A percentile compares a stretch with the other conserved stretches of the same genome.
Conservation (phyloP, 2,329 filamentous ascomycete species). For the Moelleriella libera region DNA sequence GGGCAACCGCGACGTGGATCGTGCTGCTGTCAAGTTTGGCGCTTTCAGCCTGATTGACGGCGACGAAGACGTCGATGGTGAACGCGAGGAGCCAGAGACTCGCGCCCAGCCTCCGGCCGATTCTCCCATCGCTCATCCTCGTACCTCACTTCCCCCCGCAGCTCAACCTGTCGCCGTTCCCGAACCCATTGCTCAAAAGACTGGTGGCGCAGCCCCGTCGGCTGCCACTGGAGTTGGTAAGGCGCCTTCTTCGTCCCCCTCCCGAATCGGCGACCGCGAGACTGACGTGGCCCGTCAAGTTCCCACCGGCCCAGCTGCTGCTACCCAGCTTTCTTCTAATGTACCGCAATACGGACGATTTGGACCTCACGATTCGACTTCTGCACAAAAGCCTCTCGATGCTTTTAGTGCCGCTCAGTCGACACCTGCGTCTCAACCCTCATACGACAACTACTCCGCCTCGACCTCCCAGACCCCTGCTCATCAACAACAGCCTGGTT, state of each 20-base stretch:
- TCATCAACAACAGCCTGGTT: slow-evolving; percentile 37
- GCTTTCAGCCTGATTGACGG: slow-evolving; percentile 80
- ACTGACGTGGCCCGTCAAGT: slow-evolving; percentile 10
- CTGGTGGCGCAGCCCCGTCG: slow-evolving; percentile 25
- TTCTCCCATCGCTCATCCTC: slow-evolving; percentile 73
- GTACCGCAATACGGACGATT: slow-evolving; percentile 59
- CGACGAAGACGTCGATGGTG: slow-evolving; percentile 83
- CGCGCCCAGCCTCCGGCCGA: slow-evolving; percentile 85
- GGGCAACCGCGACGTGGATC: slow-evolving; percentile 86
- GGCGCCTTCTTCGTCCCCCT: not conserved
- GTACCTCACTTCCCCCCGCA: slow-evolving; percentile 72
- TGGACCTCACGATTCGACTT: slow-evolving; percentile 45
- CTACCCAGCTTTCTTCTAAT: slow-evolving; percentile 39
- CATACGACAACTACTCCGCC: slow-evolving; percentile 46
- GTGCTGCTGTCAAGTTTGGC: slow-evolving; percentile 88
- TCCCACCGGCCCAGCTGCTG: slow-evolving; percentile 4
- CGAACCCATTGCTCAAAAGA: slow-evolving; percentile 43
- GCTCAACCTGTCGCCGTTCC: slow-evolving; percentile 38
- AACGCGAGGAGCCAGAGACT: slow-evolving; percentile 90
- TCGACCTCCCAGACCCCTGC: slow-evolving; percentile 40
- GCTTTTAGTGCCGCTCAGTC: slow-evolving; percentile 59
- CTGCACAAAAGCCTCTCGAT: slow-evolving; percentile 73
- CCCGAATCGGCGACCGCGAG: too few relatives aligned
- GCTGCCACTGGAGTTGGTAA: slow-evolving; percentile 19
- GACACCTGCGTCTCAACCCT: slow-evolving; percentile 33